Evolutionary conservation across 805 yeast genomes (phyloP), one percentile per base, ranked within the genome.

Genomic region (Saccharomyces kudriavzevii): DNA sequence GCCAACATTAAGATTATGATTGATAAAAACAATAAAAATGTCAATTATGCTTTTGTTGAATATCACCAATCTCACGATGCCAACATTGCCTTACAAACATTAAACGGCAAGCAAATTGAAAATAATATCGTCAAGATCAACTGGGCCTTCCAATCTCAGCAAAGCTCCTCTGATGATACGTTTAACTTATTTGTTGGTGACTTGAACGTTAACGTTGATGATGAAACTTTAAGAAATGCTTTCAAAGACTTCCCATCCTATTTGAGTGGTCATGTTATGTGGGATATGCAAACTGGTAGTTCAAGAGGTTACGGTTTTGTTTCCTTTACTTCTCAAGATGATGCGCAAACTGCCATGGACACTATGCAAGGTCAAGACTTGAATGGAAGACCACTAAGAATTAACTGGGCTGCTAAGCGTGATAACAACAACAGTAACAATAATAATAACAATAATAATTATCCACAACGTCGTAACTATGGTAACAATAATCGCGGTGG

Each of bases 241-340:
- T 89, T 89, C 65, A 60, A 73, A 4, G 73, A 74, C 53, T 86
- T 79, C 67, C 74, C 75, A 17, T 78, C 89, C 1, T 73, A 87
- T 62, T 73, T 81, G 48, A 94, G 87, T 68, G 96, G 96, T 11
- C 90, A 89, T 61, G 96, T 89, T 30, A 90, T 89, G 96, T 89
- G 97, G 96, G 96, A 90, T 68, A 88, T 89, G 95, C 91, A 87
- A 68, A 85, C 94, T 26, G 94, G 95, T 46, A 77, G 96, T 66
- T 88, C 96, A 2, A 77, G 96, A 71, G 96, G 96, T 40, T 89
- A 89, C 65, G 96, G 97, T 2, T 89, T 90, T 69, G 94, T 89
- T 11, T 84, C 92, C 1, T 90, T 90, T 63, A 69, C 74, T 27
- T 79, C 77, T 26, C 80, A 77, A 57, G 70, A 74, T 20, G 92